Evolutionary conservation across 768 basidiomycete species (phyloP), one percentile per base, ranked within the genome.

Genomic region (Agrocybe pediades): DNA sequence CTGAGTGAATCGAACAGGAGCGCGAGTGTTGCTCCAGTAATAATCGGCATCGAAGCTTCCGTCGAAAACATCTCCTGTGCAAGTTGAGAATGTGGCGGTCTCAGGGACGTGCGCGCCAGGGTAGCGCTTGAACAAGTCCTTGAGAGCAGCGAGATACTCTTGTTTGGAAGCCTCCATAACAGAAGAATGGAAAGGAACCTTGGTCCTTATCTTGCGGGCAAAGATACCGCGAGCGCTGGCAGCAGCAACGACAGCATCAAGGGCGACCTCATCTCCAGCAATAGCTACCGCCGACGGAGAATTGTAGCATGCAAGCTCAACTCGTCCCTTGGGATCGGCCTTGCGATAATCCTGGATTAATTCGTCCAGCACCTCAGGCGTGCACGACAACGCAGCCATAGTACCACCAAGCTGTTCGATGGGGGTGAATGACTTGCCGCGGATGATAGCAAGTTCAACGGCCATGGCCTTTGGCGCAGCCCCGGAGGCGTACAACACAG

Each of bases 261-360:
- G 49, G n/a, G 60, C 43, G 1, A 27, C 29, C 24, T 58, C 56
- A 6, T 57, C 53, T 1, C 78, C 78, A 4, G 78, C 63, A 23
- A 80, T 49, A 1, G 73, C 65, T 19, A 79, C 62, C 7, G 76
- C 71, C 8, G 65, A 55, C 1, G 67, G 65, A 6, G 71, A 53
- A 50, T 80, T 80, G 64, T 68, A 74, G 55, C 75, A 77, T 0
- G 67, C 76, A 23, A 80, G 60, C n/a, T 75, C 73, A 24, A 77
- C 56, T 19, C 64, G 46, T 23, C 53, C 62, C 7, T 51, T 41
- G 30, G 16, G 40, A 20, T 51, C 46, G 24, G 23, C 42, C 43
- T 46, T 40, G 20, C 49, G 56, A 29, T 25, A 61, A 40, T 17
- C 43, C 27, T 6, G 49, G 49, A 52, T 74, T 19, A 76, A 53